A percentile compares a stretch with the other conserved stretches of the same genome.
Conservation (phyloP, 768 basidiomycete species). For the Rhodotorula paludigena region DNA sequence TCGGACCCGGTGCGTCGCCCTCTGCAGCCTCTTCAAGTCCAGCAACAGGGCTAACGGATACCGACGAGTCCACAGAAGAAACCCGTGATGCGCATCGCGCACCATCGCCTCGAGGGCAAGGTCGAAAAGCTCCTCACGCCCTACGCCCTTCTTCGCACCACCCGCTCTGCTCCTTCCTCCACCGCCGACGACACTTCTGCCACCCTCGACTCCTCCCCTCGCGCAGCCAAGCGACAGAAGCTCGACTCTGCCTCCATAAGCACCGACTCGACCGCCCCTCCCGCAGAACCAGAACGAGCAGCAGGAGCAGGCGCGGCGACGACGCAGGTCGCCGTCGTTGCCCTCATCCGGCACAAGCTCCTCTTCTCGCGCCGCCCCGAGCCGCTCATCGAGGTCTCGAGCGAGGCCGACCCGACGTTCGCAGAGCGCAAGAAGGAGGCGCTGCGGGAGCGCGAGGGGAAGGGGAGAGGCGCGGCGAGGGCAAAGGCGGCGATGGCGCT, state of each 20-base stretch:
- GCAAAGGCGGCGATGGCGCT: too few relatives aligned
- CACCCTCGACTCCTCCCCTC: not conserved
- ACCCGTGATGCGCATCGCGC: conserved; percentile 40
- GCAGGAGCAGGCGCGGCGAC: not conserved
- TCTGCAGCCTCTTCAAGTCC: too few relatives aligned
- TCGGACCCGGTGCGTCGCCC: conserved; percentile 31
- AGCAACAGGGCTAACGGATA: not conserved
- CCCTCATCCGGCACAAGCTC: conserved; percentile 38
- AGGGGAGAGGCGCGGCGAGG: not conserved
- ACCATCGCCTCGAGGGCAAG: conserved; percentile 41
- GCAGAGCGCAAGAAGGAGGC: not conserved
- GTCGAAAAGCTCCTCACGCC: conserved; percentile 38
- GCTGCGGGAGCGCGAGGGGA: not conserved
- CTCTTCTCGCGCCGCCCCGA: conserved; percentile 41
- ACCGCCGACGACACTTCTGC: not conserved
- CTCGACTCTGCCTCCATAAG: too few relatives aligned
- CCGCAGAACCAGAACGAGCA: too few relatives aligned
- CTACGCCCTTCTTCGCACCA: conserved; percentile 40
- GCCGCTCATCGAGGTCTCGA: conserved; percentile 29
- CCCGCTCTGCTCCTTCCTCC: not conserved
- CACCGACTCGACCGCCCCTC: not conserved
- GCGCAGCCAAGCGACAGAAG: too few relatives aligned
- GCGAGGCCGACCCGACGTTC: conserved; percentile 23
- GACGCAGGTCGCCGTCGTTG: conserved; percentile 25
- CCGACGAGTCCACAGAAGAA: conserved; percentile 22